Conservation (phyloP, 2,329 filamentous ascomycete genomes). For the Byssochlamys sp. region DNA sequence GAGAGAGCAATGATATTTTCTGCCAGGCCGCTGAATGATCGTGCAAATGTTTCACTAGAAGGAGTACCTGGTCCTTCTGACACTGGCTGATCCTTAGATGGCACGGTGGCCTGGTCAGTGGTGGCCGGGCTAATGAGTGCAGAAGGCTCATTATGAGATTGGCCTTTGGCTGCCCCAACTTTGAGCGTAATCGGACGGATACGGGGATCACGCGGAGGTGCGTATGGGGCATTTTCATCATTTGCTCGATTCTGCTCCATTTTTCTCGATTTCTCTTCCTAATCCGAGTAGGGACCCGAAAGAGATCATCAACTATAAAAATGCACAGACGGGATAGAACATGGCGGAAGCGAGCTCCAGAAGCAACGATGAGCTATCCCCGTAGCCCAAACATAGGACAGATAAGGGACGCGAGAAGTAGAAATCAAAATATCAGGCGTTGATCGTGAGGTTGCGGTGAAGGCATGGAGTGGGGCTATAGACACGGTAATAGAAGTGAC, state of each 20-base stretch:
- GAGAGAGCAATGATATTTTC: slow-evolving; percentile 14
- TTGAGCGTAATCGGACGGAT: slow-evolving; percentile 3
- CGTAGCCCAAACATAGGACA: not conserved
- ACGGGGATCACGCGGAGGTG: slow-evolving; percentile 14
- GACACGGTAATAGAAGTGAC: not conserved
- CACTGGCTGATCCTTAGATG: not conserved
- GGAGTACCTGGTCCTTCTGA: not conserved
- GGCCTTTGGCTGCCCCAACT: not conserved
- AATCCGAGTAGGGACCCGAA: not conserved
- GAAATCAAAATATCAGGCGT: not conserved
- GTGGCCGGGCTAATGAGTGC: not conserved
- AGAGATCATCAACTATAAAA: not conserved
- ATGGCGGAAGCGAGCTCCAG: not conserved
- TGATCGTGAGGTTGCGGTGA: not conserved
- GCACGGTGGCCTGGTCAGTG: not conserved
- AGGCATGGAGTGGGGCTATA: not conserved
- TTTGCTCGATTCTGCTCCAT: not conserved
- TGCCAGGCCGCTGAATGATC: slow-evolving; percentile 13
- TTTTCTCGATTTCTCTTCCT: not conserved
- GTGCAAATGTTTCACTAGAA: slow-evolving; percentile 34
- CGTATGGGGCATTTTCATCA: not conserved
- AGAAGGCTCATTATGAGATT: not conserved
- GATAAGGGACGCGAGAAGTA: not conserved
- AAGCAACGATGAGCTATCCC: not conserved
- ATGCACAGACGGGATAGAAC: not conserved